Percentiles rank a stretch among this genome's conserved stretches.
Conservation (phyloP, 2,329 filamentous ascomycete species). For the Mycocentrospora acerina region DNA sequence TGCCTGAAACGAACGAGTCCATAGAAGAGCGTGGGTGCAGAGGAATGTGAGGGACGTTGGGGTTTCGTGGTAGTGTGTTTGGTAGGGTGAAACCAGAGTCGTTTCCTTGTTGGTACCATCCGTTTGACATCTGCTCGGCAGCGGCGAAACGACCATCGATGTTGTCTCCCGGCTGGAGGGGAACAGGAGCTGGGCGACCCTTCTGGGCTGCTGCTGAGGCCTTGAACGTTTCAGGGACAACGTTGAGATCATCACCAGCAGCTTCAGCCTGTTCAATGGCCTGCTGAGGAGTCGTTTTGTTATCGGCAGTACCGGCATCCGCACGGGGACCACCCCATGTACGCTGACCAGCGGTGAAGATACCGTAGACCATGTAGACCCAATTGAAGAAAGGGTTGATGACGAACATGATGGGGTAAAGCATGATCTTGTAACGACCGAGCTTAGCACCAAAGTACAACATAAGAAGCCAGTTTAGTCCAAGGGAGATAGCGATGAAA, state of each 20-base stretch:
- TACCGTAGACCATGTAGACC: constrained; percentile 97
- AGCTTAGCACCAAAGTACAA: constrained; percentile 90
- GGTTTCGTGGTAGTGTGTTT: constrained; percentile 49
- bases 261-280: constrained; percentile 80
- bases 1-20: constrained; percentile 64
- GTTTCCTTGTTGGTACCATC: constrained; percentile 69
- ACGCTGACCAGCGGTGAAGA: constrained; percentile 89
- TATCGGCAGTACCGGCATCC: constrained; percentile 80
- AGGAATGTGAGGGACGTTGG: constrained; percentile 48
- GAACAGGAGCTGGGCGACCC: constrained; percentile 54
- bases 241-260: constrained; percentile 82
- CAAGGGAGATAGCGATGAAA: constrained; percentile 89
- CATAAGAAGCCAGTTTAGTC: constrained; percentile 94
- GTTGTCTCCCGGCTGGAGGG: constrained; percentile 71
- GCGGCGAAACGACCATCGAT: constrained; percentile 79
- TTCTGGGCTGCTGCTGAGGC: constrained; percentile 54
- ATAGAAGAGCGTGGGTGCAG: constrained; percentile 63
- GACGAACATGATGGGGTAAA: constrained; percentile 94
- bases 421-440: constrained; percentile 86
- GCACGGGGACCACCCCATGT: constrained; percentile 95
- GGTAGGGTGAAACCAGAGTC: constrained; percentile 64
- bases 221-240: constrained; percentile 83
- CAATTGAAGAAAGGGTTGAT: constrained; percentile 97
- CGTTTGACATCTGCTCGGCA: constrained; percentile 66
- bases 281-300: constrained; percentile 73